A percentile compares a stretch with the other conserved stretches of the same genome.
These are phyloP conservation scores for Ceratocystis destructans DNA, from an alignment of 2,329 filamentous ascomycete species.

Conservation along the genomic window DNA sequence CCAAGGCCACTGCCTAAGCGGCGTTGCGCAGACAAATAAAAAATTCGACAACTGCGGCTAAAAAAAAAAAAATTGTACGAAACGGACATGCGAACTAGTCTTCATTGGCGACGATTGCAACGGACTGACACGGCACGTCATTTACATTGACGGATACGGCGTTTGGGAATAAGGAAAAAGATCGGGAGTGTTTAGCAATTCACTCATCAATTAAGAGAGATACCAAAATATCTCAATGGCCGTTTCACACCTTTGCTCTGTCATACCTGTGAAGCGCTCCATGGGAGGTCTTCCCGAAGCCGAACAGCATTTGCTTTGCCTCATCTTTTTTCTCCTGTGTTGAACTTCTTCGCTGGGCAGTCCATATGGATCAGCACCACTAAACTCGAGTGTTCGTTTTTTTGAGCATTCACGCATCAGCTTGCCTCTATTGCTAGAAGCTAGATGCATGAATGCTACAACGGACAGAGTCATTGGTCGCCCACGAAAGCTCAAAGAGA, in stretches of 20 bases:
- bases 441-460: not conserved
- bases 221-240: slow-evolving; percentile 49
- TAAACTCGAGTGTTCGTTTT: not conserved
- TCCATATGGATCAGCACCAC: not conserved
- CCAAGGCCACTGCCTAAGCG: slow-evolving; percentile 40
- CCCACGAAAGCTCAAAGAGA: not conserved
- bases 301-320: slow-evolving; percentile 5
- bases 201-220: slow-evolving; percentile 28
- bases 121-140: slow-evolving; percentile 4
- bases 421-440: not conserved
- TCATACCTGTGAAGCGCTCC: slow-evolving; percentile 52
- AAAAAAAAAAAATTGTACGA: slow-evolving; percentile 15
- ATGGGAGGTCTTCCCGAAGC: slow-evolving; percentile 65
- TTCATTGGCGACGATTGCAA: slow-evolving; percentile 14
- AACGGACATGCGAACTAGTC: slow-evolving; percentile 10
- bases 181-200: slow-evolving; percentile 14
- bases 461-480: not conserved
- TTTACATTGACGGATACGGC: slow-evolving; percentile 10
- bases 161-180: slow-evolving; percentile 22
- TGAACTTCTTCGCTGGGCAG: not conserved
- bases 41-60: slow-evolving; percentile 9
- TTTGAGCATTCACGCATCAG: not conserved
- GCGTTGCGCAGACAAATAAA: slow-evolving; percentile 10
- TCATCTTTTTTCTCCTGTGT: slow-evolving; percentile 11
- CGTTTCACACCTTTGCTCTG: slow-evolving; percentile 46